Conservation (phyloP, 495 filamentous ascomycete genomes). For the Penicillium maclennaniae region DNA sequence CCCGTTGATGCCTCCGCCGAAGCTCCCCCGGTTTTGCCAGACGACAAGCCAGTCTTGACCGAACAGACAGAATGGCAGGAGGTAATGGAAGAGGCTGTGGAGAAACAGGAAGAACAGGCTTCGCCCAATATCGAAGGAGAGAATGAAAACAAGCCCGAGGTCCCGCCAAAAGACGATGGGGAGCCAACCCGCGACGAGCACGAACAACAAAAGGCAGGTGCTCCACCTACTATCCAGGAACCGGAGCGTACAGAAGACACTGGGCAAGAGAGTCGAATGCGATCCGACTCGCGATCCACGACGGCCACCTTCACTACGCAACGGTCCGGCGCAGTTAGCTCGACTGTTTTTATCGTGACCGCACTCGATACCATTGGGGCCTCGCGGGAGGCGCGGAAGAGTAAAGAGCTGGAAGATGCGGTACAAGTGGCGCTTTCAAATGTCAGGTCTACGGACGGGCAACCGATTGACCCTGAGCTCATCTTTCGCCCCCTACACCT, state of each 20-base stretch:
- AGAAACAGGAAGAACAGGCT: slow-evolving; percentile 1
- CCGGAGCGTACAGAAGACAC: slow-evolving; percentile 28
- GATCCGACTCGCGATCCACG: slow-evolving; percentile 59
- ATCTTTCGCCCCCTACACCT: slow-evolving; percentile 88
- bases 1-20: slow-evolving; percentile 29
- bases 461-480: slow-evolving; percentile 73
- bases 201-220: slow-evolving; percentile 8
- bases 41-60: slow-evolving; percentile 32
- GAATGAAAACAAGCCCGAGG: slow-evolving; percentile 19
- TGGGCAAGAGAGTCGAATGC: slow-evolving; percentile 33
- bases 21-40: slow-evolving; percentile 24
- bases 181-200: slow-evolving; percentile 4
- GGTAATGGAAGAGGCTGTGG: slow-evolving; percentile 22
- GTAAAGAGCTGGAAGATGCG: slow-evolving; percentile 73
- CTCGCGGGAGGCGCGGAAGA: slow-evolving; percentile 80
- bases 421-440: slow-evolving; percentile 76
- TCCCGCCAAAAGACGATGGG: slow-evolving; percentile 23
- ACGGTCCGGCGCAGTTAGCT: slow-evolving; percentile 67
- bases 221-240: slow-evolving; percentile 24
- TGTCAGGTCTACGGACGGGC: slow-evolving; percentile 71
- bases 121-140: slow-evolving; percentile 8
- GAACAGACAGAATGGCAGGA: slow-evolving; percentile 29
- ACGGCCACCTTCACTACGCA: slow-evolving; percentile 50
- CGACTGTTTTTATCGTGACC: slow-evolving; percentile 89
- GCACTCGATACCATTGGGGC: slow-evolving; percentile 86